These are phyloP conservation scores for Phytophthora litchii DNA, from an alignment of 352 stramenopile species.

Conservation along the genomic window DNA sequence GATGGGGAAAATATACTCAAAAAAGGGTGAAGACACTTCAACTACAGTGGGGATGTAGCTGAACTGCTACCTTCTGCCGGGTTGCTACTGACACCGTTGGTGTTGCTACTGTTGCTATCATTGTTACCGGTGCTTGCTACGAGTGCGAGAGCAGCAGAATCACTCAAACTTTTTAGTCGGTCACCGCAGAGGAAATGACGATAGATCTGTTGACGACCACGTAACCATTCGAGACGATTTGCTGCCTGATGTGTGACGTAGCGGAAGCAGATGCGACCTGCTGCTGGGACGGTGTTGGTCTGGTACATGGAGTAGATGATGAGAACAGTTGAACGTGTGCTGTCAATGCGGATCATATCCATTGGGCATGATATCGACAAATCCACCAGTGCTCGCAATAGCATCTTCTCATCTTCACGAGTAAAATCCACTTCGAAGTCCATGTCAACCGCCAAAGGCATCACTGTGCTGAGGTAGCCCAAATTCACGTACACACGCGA, in stretches of 20 bases:
- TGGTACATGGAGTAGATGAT: slow-evolving; percentile 86
- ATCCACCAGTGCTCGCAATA: slow-evolving; percentile 67
- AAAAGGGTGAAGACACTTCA: slow-evolving; percentile 6
- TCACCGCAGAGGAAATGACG: slow-evolving; percentile 61
- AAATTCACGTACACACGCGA: slow-evolving; percentile 49
- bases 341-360: slow-evolving; percentile 78
- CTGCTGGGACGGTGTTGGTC: slow-evolving; percentile 58
- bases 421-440: slow-evolving; percentile 79
- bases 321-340: slow-evolving; percentile 59
- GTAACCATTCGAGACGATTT: slow-evolving; percentile 50
- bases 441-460: slow-evolving; percentile 64
- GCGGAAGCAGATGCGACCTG: slow-evolving; percentile 63
- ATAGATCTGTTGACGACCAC: slow-evolving; percentile 50
- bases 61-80: slow-evolving; percentile 7
- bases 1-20: slow-evolving; percentile 27
- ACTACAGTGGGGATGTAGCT: slow-evolving; percentile 12
- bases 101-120: slow-evolving; percentile 6
- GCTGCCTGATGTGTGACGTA: slow-evolving; percentile 57
- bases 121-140: slow-evolving; percentile 11
- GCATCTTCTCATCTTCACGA: slow-evolving; percentile 64
- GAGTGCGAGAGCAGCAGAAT: slow-evolving; percentile 21
- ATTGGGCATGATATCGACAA: slow-evolving; percentile 66
- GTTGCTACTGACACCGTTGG: slow-evolving; percentile 2
- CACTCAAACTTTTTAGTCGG: slow-evolving; percentile 38
- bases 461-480: slow-evolving; percentile 69